Base-by-base conservation (phyloP, 306 rosid genomes). In the Dicorynia guianensis region DNA sequence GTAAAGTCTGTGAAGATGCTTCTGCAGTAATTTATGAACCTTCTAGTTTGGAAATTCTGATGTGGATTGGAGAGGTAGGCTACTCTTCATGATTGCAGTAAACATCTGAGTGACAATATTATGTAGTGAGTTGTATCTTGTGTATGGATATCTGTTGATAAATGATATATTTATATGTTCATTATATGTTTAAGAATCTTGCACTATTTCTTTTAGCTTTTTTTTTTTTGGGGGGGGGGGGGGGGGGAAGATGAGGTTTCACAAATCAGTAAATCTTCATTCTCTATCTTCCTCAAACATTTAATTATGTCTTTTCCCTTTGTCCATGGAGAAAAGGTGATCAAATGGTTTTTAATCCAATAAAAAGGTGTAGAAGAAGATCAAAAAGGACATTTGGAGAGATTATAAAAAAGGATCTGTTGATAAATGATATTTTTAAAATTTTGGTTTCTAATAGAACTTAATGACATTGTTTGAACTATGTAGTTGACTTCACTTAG, bases 41-140 rank as follows among this genome's bases (percentile, higher is more conserved):
- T 81, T 87, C 90, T n/a, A 90, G 90, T 87, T 84, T 94, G 92
- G 98, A 94, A 87, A 84, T 94, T 58, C 80, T 94, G 76, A 88
- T 94, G 89, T 94, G 98, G 98, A 86, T 94, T 52, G 98, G 97
- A 87, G 97, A 94, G 98, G 98, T 91, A 75, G 72, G 83, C 48
- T 78, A 18, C 79, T 83, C 46, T 44, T 55, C 42, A 52, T 53
- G 67, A 62, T 64, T 50, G 52, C 18, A 17, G 30, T 73, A 69
- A 39, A 63, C 71, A 52, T 57, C 56, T 78, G 72, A 61, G 54
- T 73, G 66, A 40, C 61, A 74, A 69, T 69, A 77, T 39, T 39
- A 36, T 44, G 47, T 49, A 15, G 39, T 74, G 46, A 74, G 40
- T 72, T 69, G 54, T 65, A 25, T 58, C 67, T 13, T 43, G 62